These are phyloP conservation scores for Exophiala mesophila DNA, from an alignment of 2,329 filamentous ascomycete species.

Conservation along the genomic window DNA sequence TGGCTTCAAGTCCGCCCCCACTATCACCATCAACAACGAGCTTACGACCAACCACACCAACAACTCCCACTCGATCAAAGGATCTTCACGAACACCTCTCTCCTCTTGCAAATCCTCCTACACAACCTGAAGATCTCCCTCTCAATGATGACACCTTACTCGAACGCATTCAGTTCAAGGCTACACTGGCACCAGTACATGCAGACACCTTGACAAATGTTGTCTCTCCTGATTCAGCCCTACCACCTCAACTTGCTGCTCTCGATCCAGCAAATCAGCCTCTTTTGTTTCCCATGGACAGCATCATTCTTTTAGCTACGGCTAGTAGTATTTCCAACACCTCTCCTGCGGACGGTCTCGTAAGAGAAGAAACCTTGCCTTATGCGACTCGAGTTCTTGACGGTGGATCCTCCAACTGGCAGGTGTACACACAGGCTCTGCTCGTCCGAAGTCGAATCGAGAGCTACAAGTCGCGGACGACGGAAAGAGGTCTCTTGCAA, in stretches of 20 bases:
- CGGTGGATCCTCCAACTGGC: slow-evolving; percentile 92
- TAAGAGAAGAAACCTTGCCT: slow-evolving; percentile 86
- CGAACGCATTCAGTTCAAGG: slow-evolving; percentile 75
- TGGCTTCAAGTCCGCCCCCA: neutral
- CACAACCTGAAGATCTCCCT: slow-evolving; percentile 63
- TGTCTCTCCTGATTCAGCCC: slow-evolving; percentile 42
- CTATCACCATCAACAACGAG: neutral
- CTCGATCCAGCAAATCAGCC: slow-evolving; percentile 78
- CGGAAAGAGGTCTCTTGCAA: slow-evolving; percentile 85
- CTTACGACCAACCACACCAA: slow-evolving; percentile 2
- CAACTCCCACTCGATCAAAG: neutral
- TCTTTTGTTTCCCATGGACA: slow-evolving; percentile 74
- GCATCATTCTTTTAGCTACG: slow-evolving; percentile 72
- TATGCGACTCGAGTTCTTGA: slow-evolving; percentile 84
- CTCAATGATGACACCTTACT: slow-evolving; percentile 91
- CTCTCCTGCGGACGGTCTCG: slow-evolving; percentile 76
- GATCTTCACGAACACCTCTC: slow-evolving; percentile 11
- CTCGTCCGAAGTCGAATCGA: slow-evolving; percentile 88
- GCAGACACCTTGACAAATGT: slow-evolving; percentile 18
- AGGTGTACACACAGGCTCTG: slow-evolving; percentile 91
- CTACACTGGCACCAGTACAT: slow-evolving; percentile 32
- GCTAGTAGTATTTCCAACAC: slow-evolving; percentile 90
- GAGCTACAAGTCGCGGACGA: slow-evolving; percentile 75
- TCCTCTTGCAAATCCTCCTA: slow-evolving; percentile 22
- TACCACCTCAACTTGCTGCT: slow-evolving; percentile 59